Base-by-base conservation (phyloP, 2,329 filamentous ascomycete genomes). In the Sclerotinia sclerotiorum region DNA sequence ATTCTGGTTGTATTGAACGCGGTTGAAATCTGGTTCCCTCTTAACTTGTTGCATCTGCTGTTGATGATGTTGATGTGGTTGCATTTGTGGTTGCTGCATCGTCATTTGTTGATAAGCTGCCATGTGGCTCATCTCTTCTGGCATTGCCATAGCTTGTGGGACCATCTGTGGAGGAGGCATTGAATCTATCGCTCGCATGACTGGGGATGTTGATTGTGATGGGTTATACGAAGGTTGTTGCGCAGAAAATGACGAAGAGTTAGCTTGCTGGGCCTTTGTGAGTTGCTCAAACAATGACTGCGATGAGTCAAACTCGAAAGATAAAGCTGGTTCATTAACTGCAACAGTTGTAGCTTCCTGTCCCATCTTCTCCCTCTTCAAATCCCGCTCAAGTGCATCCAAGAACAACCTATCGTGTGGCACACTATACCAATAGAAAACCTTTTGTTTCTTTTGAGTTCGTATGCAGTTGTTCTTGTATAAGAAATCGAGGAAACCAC, bases 391-490 rank as follows among this genome's bases (percentile, higher is more conserved):
- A 75, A 99, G 84, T 51, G 95, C 95, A 82, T 99, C 95, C 74
- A 99, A 89, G 82, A 99, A 99, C 64, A 99, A 88, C 67, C 95
- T 89, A 81, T 99, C 95, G 80, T 99, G 95, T 1, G 95, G 95
- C 60, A 99, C 95, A 83, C 94, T 97, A 82, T 98, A 99, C 95
- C 95, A 99, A 83, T 98, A 99, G 78, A 99, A 99, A 73, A 99
- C 95, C 85, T 99, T 99, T 79, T 99, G 95, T 86, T 99, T 99
- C 88, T 99, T 99, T 81, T 99, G 95, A 49, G 95, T 99, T 75
- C 95, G 90, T 76, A 99, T 99, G 86, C 95, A 99, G 84, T 99
- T 99, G 87, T 99, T 99, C 87, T 99, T 99, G 88, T 99, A 99
- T 56, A 99, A 85, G 80, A 98, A 99, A 81, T 99, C 95, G 71